Percentiles rank a stretch among this genome's conserved stretches.
These are phyloP conservation scores for Cytospora paraplurivora DNA, from an alignment of 2,329 filamentous ascomycete genomes.

Conservation along the genomic window DNA sequence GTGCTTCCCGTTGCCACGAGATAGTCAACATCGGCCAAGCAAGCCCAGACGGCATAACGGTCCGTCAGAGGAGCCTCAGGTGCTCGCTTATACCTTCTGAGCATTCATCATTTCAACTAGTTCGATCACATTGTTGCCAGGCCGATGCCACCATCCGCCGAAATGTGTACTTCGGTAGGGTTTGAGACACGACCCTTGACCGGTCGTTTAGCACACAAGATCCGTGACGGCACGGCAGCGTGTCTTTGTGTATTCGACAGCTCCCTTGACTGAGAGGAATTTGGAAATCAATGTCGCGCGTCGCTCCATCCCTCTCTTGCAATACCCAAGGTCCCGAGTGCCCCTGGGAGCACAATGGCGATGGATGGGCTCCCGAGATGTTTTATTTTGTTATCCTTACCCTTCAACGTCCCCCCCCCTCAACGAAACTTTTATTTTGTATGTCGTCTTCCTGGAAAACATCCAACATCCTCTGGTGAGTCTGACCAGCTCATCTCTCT, in stretches of 20 bases:
- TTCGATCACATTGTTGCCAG: background rate
- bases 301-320: constrained; percentile 13
- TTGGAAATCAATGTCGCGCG: constrained; percentile 7
- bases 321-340: background rate
- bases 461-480: background rate
- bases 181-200: background rate
- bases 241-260: background rate
- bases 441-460: constrained; percentile 4
- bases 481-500: background rate
- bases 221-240: background rate
- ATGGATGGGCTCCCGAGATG: constrained; percentile 2
- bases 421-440: background rate
- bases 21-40: no score
- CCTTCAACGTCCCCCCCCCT: background rate
- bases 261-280: constrained; percentile 15
- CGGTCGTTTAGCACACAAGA: constrained; percentile 4
- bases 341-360: constrained; percentile 1
- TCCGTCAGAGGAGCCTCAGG: no score
- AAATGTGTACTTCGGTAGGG: background rate
- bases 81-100: no score
- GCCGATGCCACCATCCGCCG: background rate
- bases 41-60: no score
- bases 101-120: background rate
- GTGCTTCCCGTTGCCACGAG: no score
- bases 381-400: background rate